Percentiles rank a stretch among this genome's conserved stretches.
Conservation (phyloP, 768 basidiomycete species). For the Porphyrellus cyaneotinctus region DNA sequence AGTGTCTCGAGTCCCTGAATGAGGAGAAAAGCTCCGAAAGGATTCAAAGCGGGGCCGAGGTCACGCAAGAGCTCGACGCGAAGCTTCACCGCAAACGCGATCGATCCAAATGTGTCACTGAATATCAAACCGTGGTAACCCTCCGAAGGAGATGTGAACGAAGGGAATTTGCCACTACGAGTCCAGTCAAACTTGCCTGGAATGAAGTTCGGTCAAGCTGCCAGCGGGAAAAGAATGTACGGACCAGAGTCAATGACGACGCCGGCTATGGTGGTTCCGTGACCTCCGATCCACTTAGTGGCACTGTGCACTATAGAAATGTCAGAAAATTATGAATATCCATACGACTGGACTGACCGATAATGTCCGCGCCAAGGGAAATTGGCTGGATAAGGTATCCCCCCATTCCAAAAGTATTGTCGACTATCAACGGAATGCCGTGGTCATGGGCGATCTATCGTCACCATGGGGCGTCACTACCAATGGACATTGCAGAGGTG, state of each 20-base stretch:
- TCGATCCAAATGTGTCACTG: constrained; percentile 46
- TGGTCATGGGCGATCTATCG: constrained; percentile 55
- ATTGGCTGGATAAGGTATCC: constrained; percentile 55
- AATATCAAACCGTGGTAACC: constrained; percentile 55
- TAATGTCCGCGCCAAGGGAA: constrained; percentile 54
- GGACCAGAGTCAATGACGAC: constrained; percentile 56
- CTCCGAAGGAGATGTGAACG: constrained; percentile 51
- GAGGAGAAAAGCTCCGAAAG: constrained; percentile 56
- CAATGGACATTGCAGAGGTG: background rate
- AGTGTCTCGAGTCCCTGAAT: constrained; percentile 62
- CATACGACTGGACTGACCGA: constrained; percentile 29
- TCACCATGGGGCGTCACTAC: background rate
- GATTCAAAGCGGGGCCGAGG: constrained; percentile 49
- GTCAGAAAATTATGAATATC: background rate
- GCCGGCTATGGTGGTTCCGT: constrained; percentile 66
- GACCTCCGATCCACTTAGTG: constrained; percentile 67
- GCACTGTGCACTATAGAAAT: constrained; percentile 44
- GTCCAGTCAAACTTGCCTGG: constrained; percentile 57
- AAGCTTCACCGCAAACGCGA: constrained; percentile 50
- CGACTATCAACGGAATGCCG: constrained; percentile 59
- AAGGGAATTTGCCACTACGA: constrained; percentile 50
- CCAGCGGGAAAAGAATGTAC: constrained; percentile 8
- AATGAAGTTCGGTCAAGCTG: constrained; percentile 1
- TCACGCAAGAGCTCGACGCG: constrained; percentile 53
- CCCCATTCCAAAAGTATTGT: constrained; percentile 62